phyloP scores from a whole-genome alignment of 768 basidiomycete species.

The Butyriboletus loyo region DNA sequence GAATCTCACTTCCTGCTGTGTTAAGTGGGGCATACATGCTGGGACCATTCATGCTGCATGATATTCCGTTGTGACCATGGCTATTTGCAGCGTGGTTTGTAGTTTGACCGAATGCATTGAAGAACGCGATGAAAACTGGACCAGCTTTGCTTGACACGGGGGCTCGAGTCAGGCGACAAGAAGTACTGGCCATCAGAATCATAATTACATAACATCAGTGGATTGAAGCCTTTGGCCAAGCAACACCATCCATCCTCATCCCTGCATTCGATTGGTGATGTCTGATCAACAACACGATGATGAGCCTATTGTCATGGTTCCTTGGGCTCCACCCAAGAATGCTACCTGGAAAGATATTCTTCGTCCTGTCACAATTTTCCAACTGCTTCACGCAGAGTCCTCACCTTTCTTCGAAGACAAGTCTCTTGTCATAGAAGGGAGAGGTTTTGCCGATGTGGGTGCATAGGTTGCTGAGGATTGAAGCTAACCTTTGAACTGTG shows the following conservation, averaged over 20 bases:
- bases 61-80: background rate
- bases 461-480: background rate
- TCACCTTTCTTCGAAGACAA: constrained; percentile 35
- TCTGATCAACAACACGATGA: constrained; percentile 4
- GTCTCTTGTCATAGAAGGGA: constrained; percentile 46
- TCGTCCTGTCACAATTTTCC: constrained; percentile 55
- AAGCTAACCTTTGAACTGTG: constrained; percentile 26
- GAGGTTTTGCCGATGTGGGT: constrained; percentile 28
- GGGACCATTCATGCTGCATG: background rate
- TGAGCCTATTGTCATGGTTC: constrained; percentile 1
- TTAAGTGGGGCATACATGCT: constrained; percentile 26
- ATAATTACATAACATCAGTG: constrained; percentile 5
- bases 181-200: background rate
- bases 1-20: constrained; percentile 72
- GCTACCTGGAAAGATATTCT: constrained; percentile 10
- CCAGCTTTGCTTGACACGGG: background rate
- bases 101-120: background rate
- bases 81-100: background rate
- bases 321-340: background rate
- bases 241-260: background rate
- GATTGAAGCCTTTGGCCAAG: background rate
- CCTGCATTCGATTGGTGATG: constrained; percentile 2
- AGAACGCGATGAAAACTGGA: background rate
- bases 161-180: background rate
- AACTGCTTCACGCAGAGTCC: constrained; percentile 44